These are phyloP conservation scores for Brassica napus DNA, from an alignment of 345 rosid species.

Conservation along the genomic window Da-Ae NC_063437.1:19365501-19366000, in stretches of 20 bases:
- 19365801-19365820: slow-evolving; percentile 98
- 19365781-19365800: slow-evolving; percentile 46
- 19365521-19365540: slow-evolving; percentile 87
- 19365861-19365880: slow-evolving; percentile 72
- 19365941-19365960: slow-evolving; percentile 67
- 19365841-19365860: slow-evolving; percentile 95
- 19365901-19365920: slow-evolving; percentile 54
- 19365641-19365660: not conserved
- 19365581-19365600: slow-evolving; percentile 97
- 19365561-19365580: slow-evolving; percentile 96
- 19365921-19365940: slow-evolving; percentile 65
- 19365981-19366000: slow-evolving; percentile 59
- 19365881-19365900: slow-evolving; percentile 42
- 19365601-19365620: slow-evolving; percentile 70
- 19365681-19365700: slow-evolving; percentile 2
- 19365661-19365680: not conserved
- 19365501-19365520: slow-evolving; percentile 93
- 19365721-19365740: not conserved
- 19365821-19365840: slow-evolving; percentile 95
- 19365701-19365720: not conserved
- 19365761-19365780: slow-evolving; percentile 11
- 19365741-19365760: slow-evolving; percentile 8
- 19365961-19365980: slow-evolving; percentile 83
- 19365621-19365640: not conserved
- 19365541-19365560: slow-evolving; percentile 79